phyloP scores from a whole-genome alignment of 768 basidiomycete species.

The Heimioporus sp. region DNA sequence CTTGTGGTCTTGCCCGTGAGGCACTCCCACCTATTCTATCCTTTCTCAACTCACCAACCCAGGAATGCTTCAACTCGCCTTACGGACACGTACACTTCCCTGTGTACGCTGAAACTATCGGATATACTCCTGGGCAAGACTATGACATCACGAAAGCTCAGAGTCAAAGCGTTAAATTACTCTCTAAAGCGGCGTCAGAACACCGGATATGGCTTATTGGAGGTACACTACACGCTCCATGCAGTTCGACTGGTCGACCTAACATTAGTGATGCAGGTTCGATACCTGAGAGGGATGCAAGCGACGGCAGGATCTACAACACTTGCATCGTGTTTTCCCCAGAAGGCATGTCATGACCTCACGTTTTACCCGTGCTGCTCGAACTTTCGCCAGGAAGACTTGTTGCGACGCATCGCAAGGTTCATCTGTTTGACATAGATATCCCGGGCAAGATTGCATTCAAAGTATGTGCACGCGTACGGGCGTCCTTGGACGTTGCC shows the following conservation, averaged over 20 bases:
- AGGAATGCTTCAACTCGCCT: conserved; percentile 91
- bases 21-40: not conserved
- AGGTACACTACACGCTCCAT: conserved; percentile 44
- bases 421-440: conserved; percentile 97
- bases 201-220: conserved; percentile 88
- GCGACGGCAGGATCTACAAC: conserved; percentile 78
- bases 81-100: conserved; percentile 82
- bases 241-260: not conserved
- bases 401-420: conserved; percentile 86
- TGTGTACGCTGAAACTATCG: conserved; percentile 78
- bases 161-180: conserved; percentile 79
- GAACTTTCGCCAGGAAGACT: conserved; percentile 61
- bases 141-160: conserved; percentile 55
- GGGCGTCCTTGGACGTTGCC: not conserved
- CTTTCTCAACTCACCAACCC: not conserved
- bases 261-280: conserved; percentile 56
- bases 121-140: conserved; percentile 51
- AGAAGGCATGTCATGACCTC: conserved; percentile 42
- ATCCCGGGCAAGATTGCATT: conserved; percentile 91
- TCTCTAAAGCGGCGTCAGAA: conserved; percentile 79
- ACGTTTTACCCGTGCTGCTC: not conserved
- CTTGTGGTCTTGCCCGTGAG: conserved; percentile 83
- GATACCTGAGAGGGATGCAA: conserved; percentile 79
- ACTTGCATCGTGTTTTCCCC: conserved; percentile 91
- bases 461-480: conserved; percentile 49